Evolutionary conservation across 768 basidiomycete species (phyloP).

Genomic region (Tricholoma bakamatsutake): DNA sequence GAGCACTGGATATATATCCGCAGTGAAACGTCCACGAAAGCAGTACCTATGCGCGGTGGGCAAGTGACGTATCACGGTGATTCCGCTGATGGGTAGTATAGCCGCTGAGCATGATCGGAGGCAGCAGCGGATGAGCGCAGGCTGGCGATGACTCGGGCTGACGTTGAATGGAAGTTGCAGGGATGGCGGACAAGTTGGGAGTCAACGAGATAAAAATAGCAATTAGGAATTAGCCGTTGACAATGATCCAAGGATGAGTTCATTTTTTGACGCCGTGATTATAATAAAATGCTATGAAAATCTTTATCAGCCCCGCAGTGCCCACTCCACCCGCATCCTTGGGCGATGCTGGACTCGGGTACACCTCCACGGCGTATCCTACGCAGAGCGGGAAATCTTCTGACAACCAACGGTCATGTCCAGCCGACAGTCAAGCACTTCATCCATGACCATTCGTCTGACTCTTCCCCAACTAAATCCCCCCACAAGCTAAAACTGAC

Average conservation of each 20-base stretch:
- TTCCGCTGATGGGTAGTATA: too few relatives aligned
- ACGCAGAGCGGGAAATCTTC: slow-evolving; percentile 32
- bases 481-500: slow-evolving; percentile 15
- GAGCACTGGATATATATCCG: too few relatives aligned
- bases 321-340: neutral
- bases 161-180: neutral
- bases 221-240: neutral
- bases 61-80: too few relatives aligned
- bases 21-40: too few relatives aligned
- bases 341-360: neutral
- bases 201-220: neutral
- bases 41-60: too few relatives aligned
- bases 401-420: slow-evolving; percentile 20
- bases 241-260: neutral
- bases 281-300: neutral
- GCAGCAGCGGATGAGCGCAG: neutral
- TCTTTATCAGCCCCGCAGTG: neutral
- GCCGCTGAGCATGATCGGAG: too few relatives aligned
- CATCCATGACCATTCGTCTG: slow-evolving; percentile 4
- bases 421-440: slow-evolving; percentile 20
- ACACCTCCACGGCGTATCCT: slow-evolving; percentile 19
- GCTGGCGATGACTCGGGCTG: neutral
- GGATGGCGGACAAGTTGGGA: neutral
- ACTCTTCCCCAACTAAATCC: neutral
- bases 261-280: neutral